Conservation (phyloP, 805 yeast species). For the Myxozyma neotropica region DNA sequence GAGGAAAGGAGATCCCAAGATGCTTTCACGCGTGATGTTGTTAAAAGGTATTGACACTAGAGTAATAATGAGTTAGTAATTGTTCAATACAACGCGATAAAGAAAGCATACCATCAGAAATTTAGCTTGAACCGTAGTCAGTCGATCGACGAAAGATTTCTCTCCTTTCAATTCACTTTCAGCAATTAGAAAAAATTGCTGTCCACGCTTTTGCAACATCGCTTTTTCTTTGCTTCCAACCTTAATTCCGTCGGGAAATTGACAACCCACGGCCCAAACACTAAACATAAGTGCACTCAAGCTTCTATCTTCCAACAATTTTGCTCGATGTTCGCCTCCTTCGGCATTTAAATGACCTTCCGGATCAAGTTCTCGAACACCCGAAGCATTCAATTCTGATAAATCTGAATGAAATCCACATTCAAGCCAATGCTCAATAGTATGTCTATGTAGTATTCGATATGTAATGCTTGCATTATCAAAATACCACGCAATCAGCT, state of each 20-base stretch:
- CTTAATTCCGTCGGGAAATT: constrained; percentile 12
- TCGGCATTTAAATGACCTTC: neutral
- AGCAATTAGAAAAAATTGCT: constrained; percentile 19
- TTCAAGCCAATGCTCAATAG: constrained; percentile 18
- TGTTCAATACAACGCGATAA: neutral
- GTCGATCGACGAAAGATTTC: neutral
- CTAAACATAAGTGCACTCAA: constrained; percentile 22
- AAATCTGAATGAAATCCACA: constrained; percentile 18
- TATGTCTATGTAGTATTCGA: constrained; percentile 22
- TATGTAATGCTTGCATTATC: constrained; percentile 29
- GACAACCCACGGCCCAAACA: constrained; percentile 26
- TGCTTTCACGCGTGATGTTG: constrained; percentile 22
- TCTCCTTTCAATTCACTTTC: constrained; percentile 15
- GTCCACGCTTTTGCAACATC: constrained; percentile 8
- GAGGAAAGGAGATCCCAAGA: constrained; percentile 20
- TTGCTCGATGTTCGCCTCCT: neutral
- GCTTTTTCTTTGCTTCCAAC: neutral
- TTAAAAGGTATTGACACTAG: constrained; percentile 14
- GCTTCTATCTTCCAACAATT: constrained; percentile 3
- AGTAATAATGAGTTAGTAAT: neutral
- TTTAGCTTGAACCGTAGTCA: constrained; percentile 19
- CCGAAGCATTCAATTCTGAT: neutral
- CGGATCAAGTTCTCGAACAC: neutral
- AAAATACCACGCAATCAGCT: constrained; percentile 23
- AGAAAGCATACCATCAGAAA: constrained; percentile 7